A percentile compares a stretch with the other conserved stretches of the same genome.
Conservation (phyloP, 495 filamentous ascomycete genomes). For the Daldinia decipiens region DNA sequence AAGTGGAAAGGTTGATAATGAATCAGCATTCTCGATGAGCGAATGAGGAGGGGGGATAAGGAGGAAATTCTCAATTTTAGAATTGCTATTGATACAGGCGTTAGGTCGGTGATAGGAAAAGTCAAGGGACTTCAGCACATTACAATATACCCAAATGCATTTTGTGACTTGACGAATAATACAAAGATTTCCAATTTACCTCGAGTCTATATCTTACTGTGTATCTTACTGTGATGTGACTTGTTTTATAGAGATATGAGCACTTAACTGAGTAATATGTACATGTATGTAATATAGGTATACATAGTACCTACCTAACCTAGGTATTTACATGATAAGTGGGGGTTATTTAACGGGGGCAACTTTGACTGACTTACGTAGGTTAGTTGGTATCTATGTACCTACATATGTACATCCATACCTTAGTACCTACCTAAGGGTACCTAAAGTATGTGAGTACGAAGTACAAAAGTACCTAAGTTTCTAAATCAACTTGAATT, state of each 20-base stretch:
- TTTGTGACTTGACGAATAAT: constrained; percentile 33
- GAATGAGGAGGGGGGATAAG: constrained; percentile 4
- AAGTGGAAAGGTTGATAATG: constrained; percentile 9
- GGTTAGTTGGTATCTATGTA: no score
- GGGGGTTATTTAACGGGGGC: not conserved
- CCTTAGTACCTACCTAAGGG: no score
- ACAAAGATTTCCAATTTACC: constrained; percentile 1
- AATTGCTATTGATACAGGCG: constrained; percentile 39
- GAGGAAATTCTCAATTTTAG: constrained; percentile 24
- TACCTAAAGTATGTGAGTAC: not conserved
- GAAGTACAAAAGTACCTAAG: not conserved
- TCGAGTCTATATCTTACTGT: not conserved
- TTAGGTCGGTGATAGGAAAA: constrained; percentile 41
- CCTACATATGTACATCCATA: no score
- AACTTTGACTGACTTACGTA: not conserved
- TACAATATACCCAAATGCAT: constrained; percentile 43
- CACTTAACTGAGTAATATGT: no score
- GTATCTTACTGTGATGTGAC: not conserved
- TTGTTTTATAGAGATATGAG: not conserved
- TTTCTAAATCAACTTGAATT: constrained; percentile 3
- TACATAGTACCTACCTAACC: no score
- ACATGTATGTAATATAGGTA: no score
- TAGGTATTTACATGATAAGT: not conserved
- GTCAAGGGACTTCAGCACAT: constrained; percentile 39
- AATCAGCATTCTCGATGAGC: constrained; percentile 5